Evolutionary conservation across 352 stramenopile species (phyloP).

Genomic region (Achlya hypogyna): DNA sequence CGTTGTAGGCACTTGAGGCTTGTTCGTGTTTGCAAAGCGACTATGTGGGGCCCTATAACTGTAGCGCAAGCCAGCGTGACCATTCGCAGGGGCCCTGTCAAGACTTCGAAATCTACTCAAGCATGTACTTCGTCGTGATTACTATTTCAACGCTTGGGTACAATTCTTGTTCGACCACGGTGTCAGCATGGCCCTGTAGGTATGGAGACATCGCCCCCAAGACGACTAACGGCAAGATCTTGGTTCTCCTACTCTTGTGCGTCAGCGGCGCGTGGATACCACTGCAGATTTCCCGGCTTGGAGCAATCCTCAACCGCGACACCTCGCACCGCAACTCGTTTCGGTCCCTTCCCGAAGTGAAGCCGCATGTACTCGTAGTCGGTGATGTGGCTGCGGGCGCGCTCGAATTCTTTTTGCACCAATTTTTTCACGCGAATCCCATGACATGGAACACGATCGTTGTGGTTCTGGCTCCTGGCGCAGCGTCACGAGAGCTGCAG

Average conservation of each 20-base stretch:
- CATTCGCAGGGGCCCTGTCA: constrained; percentile 34
- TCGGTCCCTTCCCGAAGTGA: constrained; percentile 38
- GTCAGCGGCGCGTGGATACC: constrained; percentile 61
- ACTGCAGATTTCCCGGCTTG: constrained; percentile 55
- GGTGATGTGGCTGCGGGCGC: constrained; percentile 63
- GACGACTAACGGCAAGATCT: constrained; percentile 47
- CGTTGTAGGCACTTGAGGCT: background rate
- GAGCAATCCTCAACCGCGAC: constrained; percentile 61
- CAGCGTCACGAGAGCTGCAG: constrained; percentile 48
- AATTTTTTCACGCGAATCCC: constrained; percentile 56
- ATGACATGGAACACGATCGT: constrained; percentile 54
- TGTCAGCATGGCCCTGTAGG: constrained; percentile 17
- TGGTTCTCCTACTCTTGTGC: constrained; percentile 63
- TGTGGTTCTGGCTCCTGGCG: constrained; percentile 52
- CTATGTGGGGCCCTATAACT: constrained; percentile 25
- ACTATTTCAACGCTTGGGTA: constrained; percentile 76
- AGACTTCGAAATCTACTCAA: constrained; percentile 64
- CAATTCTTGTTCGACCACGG: background rate
- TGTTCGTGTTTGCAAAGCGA: background rate
- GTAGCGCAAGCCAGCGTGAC: background rate
- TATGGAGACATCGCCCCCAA: constrained; percentile 69
- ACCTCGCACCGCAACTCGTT: constrained; percentile 78
- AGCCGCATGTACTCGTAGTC: constrained; percentile 65
- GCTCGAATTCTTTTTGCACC: constrained; percentile 70
- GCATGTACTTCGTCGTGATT: constrained; percentile 77